Conservation (phyloP, 768 basidiomycete genomes). For the Fibroporia radiculosa region DNA sequence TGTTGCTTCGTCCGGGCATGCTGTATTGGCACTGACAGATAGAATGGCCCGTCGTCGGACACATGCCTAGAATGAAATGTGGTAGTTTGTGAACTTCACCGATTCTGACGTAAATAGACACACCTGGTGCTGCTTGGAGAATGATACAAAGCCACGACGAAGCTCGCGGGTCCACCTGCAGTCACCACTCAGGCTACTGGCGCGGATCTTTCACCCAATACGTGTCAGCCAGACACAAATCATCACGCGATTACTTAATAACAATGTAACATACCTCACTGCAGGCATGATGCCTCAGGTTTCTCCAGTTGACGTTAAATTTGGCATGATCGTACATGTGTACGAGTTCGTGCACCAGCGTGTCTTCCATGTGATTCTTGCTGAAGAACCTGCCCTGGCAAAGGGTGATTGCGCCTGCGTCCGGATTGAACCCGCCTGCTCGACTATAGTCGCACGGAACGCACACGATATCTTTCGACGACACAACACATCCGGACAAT, state of each 20-base stretch:
- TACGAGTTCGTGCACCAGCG: slow-evolving; percentile 86
- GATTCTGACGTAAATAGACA: slow-evolving; percentile 10
- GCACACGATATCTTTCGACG: slow-evolving; percentile 71
- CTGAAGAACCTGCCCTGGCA: slow-evolving; percentile 80
- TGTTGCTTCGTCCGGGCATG: slow-evolving; percentile 64
- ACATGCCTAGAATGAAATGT: slow-evolving; percentile 52
- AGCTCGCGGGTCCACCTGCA: slow-evolving; percentile 84
- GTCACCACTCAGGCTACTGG: slow-evolving; percentile 90
- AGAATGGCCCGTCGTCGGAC: slow-evolving; percentile 81
- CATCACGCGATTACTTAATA: neutral
- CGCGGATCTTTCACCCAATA: slow-evolving; percentile 65
- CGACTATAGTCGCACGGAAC: slow-evolving; percentile 67
- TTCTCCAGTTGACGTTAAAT: slow-evolving; percentile 89
- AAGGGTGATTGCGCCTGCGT: slow-evolving; percentile 71
- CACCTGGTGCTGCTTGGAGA: slow-evolving; percentile 95
- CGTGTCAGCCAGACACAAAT: slow-evolving; percentile 1
- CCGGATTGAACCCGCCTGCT: slow-evolving; percentile 78
- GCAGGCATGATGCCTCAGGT: slow-evolving; percentile 92
- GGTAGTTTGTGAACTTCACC: slow-evolving; percentile 3
- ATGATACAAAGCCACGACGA: slow-evolving; percentile 63
- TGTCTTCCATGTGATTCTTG: slow-evolving; percentile 88
- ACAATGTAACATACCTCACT: slow-evolving; percentile 64
- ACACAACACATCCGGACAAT: slow-evolving; percentile 63
- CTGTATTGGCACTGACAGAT: slow-evolving; percentile 75
- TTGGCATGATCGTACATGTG: slow-evolving; percentile 95